phyloP scores from a whole-genome alignment of 2,329 filamentous ascomycete species.

The Colletotrichum phormii region DNA sequence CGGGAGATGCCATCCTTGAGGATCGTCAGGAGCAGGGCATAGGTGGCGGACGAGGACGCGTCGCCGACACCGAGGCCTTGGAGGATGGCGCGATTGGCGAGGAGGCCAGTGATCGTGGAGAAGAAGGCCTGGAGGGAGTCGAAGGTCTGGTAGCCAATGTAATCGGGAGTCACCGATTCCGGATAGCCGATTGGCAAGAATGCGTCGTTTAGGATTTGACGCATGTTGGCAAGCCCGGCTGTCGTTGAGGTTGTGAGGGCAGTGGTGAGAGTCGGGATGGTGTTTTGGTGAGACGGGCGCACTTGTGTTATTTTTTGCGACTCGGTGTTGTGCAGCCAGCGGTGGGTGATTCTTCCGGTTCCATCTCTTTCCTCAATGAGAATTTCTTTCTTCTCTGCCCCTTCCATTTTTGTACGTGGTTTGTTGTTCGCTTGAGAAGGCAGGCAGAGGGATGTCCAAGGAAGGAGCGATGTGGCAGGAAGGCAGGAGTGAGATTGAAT shows the following conservation, averaged over 20 bases:
- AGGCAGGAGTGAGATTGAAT: neutral
- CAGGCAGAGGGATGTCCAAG: neutral
- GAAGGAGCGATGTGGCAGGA: neutral
- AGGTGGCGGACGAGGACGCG: conserved; percentile 80
- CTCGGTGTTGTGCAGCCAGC: conserved; percentile 18
- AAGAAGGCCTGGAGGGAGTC: conserved; percentile 89
- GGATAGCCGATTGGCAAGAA: conserved; percentile 92
- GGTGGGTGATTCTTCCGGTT: conserved; percentile 7
- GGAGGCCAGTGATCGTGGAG: conserved; percentile 81
- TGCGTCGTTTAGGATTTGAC: conserved; percentile 66
- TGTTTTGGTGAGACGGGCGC: neutral
- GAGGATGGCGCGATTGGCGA: conserved; percentile 86
- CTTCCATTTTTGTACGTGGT: neutral
- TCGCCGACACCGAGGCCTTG: conserved; percentile 86
- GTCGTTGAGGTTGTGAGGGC: conserved; percentile 30
- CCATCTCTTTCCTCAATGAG: conserved; percentile 26
- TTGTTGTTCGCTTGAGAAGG: neutral
- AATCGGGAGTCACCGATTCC: conserved; percentile 86
- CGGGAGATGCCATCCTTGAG: conserved; percentile 85
- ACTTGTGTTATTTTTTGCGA: neutral
- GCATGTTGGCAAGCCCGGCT: neutral
- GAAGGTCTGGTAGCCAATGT: conserved; percentile 76
- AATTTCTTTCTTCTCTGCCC: neutral
- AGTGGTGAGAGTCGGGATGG: neutral
- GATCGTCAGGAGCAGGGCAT: conserved; percentile 84